phyloP scores from a whole-genome alignment of 352 stramenopile genomes.

The Nothophytophthora sp. region DNA sequence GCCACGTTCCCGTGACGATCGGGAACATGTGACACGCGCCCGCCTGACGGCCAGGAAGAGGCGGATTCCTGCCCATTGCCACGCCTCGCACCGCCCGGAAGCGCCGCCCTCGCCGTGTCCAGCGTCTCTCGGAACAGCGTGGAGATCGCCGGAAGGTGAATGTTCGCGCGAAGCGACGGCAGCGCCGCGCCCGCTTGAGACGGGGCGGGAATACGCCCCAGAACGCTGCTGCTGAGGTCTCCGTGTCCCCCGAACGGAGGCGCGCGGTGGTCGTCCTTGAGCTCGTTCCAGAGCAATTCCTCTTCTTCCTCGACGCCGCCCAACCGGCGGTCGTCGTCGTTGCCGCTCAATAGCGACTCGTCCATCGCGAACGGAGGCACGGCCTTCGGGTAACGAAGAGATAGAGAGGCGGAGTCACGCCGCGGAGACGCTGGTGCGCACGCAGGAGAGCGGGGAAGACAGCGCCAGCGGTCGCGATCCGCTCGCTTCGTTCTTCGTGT shows the following conservation, averaged over 20 bases:
- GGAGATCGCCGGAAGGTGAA: constrained; percentile 79
- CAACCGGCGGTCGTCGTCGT: constrained; percentile 25
- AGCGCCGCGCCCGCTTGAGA: constrained; percentile 22
- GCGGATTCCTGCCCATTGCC: constrained; percentile 4
- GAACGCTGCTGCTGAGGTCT: no score
- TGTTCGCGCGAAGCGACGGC: constrained; percentile 64
- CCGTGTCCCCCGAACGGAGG: constrained; percentile 21
- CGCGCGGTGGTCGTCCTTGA: constrained; percentile 56
- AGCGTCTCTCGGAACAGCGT: constrained; percentile 72
- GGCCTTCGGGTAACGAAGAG: no score
- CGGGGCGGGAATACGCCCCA: background rate
- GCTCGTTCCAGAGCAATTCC: constrained; percentile 81
- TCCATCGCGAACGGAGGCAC: constrained; percentile 66
- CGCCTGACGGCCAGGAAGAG: background rate
- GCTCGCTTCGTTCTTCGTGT: background rate
- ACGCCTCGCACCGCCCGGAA: constrained; percentile 21
- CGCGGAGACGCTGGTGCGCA: no score
- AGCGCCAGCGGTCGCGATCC: no score
- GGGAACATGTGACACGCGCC: constrained; percentile 47
- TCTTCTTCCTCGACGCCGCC: constrained; percentile 50
- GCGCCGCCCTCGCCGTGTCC: constrained; percentile 48
- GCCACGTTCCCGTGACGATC: constrained; percentile 70
- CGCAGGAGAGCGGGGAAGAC: no score
- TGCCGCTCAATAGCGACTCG: constrained; percentile 58
- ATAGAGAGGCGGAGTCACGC: no score